A percentile compares a stretch with the other conserved stretches of the same genome.
These are phyloP conservation scores for Mucor saturninus DNA, from an alignment of 371 early-diverging fungal species.

Conservation along the genomic window DNA sequence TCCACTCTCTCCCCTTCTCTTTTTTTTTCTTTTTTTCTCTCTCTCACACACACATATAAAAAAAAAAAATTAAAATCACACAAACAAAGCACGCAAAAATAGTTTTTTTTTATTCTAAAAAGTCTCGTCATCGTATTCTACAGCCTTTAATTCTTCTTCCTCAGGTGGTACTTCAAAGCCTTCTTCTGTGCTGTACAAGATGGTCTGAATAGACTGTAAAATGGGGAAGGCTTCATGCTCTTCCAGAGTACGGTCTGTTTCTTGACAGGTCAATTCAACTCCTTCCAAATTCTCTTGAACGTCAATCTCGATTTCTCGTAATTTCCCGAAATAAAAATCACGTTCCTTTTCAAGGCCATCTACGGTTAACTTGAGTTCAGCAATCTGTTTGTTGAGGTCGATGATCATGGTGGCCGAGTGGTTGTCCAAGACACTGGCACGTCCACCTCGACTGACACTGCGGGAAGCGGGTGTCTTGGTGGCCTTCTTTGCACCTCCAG, in stretches of 20 bases:
- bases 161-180: conserved; percentile 56
- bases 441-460: conserved; percentile 41
- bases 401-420: conserved; percentile 60
- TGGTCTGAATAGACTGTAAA: conserved; percentile 80
- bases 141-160: conserved; percentile 33
- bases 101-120: conserved; percentile 12
- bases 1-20: not conserved
- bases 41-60: conserved; percentile 3
- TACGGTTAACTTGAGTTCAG: conserved; percentile 79
- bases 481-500: not conserved
- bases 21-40: conserved; percentile 7
- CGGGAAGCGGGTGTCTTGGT: conserved; percentile 31
- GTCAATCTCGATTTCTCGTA: conserved; percentile 91
- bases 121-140: conserved; percentile 29
- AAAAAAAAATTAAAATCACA: not conserved
- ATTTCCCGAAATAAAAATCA: conserved; percentile 93
- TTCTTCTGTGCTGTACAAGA: conserved; percentile 88
- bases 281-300: conserved; percentile 77
- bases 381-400: conserved; percentile 73
- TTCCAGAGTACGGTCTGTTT: conserved; percentile 28
- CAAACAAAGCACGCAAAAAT: not conserved
- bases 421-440: conserved; percentile 35
- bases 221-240: conserved; percentile 33
- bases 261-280: conserved; percentile 32
- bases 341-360: conserved; percentile 94